Base-by-base conservation (phyloP, 2,329 filamentous ascomycete species). In the Pseudomassariella vexata region DNA sequence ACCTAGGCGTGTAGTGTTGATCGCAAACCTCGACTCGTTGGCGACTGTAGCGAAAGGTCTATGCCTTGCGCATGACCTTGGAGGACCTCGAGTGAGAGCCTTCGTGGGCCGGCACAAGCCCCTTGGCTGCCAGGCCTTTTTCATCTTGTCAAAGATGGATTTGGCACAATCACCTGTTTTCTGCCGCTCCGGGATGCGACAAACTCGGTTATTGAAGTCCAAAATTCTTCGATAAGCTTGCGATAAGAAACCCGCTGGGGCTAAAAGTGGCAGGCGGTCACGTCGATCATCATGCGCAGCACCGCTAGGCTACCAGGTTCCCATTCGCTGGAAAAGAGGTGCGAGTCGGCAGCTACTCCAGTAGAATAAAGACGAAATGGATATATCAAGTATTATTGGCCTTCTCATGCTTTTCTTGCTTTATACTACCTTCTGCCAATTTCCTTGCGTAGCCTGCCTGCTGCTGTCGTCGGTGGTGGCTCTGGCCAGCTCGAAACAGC, bases 401-500 rank as follows among this genome's bases (percentile, higher is more conserved):
- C n/a, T n/a, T n/a, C n/a, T n/a, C n/a, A n/a, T n/a, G n/a, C n/a
- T n/a, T n/a, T n/a, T n/a, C n/a, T n/a, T n/a, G n/a, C n/a, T n/a
- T n/a, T n/a, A n/a, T 17, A 29, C 19, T 18, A 70, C 45, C 65
- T 66, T 39, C 74, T 64, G 19, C 67, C 74, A 36, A 81, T 54
- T 45, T 82, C 77, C 48, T 71, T 72, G 45, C 76, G 67, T 48
- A 84, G 53, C 47, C 79, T 68, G 32, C 70, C 79, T 35, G 73
- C 74, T 37, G 76, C 75, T 39, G 73, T 76, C n/a, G 66, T 63
- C 18, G 71, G 62, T 32, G 66, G 60, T 24, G 70, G 66, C 46
- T 90, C 85, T 3, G 89, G 87, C 92, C 92, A 96, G 15, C 76
- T 79, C 28, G 76, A 76, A 2, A 95, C 88, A 12, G 85, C 84